Percentiles rank a stretch among this genome's conserved stretches.
These are phyloP conservation scores for Naematelia encephala DNA, from an alignment of 768 basidiomycete genomes.

Conservation along the genomic window DNA sequence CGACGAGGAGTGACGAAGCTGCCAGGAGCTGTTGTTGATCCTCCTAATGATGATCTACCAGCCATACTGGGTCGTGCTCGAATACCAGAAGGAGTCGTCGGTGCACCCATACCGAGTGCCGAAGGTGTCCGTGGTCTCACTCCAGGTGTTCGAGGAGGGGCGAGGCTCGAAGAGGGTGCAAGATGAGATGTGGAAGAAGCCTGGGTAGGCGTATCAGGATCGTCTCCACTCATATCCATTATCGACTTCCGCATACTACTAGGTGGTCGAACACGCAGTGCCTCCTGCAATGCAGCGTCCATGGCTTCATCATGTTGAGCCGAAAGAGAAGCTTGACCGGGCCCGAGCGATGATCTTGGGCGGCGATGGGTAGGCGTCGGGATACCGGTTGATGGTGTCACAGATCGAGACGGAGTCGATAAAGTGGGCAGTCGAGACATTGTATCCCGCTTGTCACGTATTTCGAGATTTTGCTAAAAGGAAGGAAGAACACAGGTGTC, in stretches of 20 bases:
- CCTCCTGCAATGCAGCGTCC: slow-evolving; percentile 40
- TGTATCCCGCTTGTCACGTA: too few species aligned
- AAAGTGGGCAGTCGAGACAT: slow-evolving; percentile 40
- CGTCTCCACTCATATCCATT: slow-evolving; percentile 8
- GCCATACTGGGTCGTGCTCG: slow-evolving; percentile 21
- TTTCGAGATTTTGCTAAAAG: too few species aligned
- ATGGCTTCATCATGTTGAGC: slow-evolving; percentile 27
- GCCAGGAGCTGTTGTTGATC: slow-evolving; percentile 11
- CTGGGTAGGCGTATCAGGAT: slow-evolving; percentile 34
- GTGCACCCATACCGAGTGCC: slow-evolving; percentile 21
- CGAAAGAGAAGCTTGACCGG: slow-evolving; percentile 6
- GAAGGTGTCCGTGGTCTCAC: slow-evolving; percentile 29
- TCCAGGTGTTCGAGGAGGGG: slow-evolving; percentile 27
- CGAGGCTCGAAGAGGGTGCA: not conserved
- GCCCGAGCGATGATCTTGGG: slow-evolving; percentile 33
- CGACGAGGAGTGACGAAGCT: slow-evolving; percentile 35
- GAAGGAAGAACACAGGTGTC: too few species aligned
- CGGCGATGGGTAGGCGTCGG: slow-evolving; percentile 45
- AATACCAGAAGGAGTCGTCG: slow-evolving; percentile 31
- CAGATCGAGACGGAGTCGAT: slow-evolving; percentile 35
- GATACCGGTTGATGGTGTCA: slow-evolving; percentile 34
- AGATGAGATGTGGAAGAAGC: not conserved
- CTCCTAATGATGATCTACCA: slow-evolving; percentile 13
- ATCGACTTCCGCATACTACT: slow-evolving; percentile 21
- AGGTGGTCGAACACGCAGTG: slow-evolving; percentile 34